phyloP scores from a whole-genome alignment of 345 rosid genomes.

The Populus tremula region DNA sequence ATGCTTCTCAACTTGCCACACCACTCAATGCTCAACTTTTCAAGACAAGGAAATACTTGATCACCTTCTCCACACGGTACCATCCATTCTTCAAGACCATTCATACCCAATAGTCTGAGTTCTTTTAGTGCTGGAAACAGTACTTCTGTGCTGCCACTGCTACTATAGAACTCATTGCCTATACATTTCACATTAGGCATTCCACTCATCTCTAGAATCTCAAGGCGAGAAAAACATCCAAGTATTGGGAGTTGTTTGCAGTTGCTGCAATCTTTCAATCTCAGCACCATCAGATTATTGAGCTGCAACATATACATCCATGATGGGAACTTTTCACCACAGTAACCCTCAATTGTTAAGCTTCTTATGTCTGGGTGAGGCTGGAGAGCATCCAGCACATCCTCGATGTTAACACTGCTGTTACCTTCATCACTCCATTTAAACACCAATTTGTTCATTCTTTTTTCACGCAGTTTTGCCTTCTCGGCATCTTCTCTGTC shows the following conservation, averaged over 20 bases:
- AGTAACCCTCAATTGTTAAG: conserved; percentile 4
- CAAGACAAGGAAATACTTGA: conserved; percentile 18
- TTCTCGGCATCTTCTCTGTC: too few species aligned
- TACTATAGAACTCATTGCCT: too few species aligned
- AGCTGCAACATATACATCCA: background rate
- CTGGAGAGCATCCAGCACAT: conserved; percentile 15
- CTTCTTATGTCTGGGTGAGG: conserved; percentile 9
- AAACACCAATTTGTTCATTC: background rate
- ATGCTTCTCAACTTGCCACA: conserved; percentile 12
- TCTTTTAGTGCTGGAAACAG: conserved; percentile 15
- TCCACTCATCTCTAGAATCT: too few species aligned
- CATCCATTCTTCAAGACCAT: conserved; percentile 7
- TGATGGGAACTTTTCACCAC: conserved; percentile 7
- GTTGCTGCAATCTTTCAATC: too few species aligned
- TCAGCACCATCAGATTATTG: too few species aligned
- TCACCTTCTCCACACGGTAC: background rate
- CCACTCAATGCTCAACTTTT: background rate
- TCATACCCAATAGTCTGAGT: background rate
- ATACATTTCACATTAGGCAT: too few species aligned
- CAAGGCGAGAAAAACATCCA: too few species aligned
- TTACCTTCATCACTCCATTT: background rate
- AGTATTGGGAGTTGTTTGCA: too few species aligned
- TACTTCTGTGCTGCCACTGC: too few species aligned
- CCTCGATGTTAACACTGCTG: background rate
- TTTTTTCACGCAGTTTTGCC: too few species aligned